These are phyloP conservation scores for Candida namnaoensis DNA, from an alignment of 805 yeast species.

Conservation along the genomic window DNA sequence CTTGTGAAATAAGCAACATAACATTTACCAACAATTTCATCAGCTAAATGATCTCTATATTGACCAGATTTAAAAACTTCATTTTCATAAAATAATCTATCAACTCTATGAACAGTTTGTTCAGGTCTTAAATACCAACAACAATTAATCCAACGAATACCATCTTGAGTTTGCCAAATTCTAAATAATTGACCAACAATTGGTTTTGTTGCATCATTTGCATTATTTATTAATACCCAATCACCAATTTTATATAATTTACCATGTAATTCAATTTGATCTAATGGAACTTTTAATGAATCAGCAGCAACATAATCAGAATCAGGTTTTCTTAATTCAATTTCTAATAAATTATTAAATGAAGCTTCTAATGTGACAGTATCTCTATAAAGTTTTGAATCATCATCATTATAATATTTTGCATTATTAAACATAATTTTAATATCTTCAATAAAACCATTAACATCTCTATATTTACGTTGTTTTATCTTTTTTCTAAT, in stretches of 20 bases:
- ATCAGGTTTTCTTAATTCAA: constrained; percentile 78
- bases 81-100: constrained; percentile 81
- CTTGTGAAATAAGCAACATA: constrained; percentile 92
- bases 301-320: constrained; percentile 55
- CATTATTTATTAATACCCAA: constrained; percentile 85
- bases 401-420: constrained; percentile 51
- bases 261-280: constrained; percentile 63
- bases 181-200: constrained; percentile 91
- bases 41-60: constrained; percentile 86
- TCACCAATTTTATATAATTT: constrained; percentile 81
- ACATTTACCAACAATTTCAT: constrained; percentile 87
- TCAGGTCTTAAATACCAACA: constrained; percentile 99
- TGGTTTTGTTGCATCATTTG: constrained; percentile 83
- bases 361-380: constrained; percentile 55
- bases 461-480: constrained; percentile 71
- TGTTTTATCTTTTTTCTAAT: constrained; percentile 80
- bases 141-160: constrained; percentile 80
- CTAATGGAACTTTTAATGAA: constrained; percentile 66
- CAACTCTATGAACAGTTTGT: constrained; percentile 92
- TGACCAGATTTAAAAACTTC: constrained; percentile 97
- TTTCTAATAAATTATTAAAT: constrained; percentile 47
- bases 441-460: constrained; percentile 70
- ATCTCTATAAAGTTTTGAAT: constrained; percentile 50
- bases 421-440: constrained; percentile 68
- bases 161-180: constrained; percentile 82